These are phyloP conservation scores for maize (Zea mays) DNA, from an alignment of 176 grass and related monocot species.

Conservation along the genomic window Zm-B73-REFERENCE-NAM-5.0 NC_050103.1:113346501-113347000, in stretches of 20 bases:
- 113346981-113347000: background rate
- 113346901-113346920: background rate
- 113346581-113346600: constrained; percentile 40
- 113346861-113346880: background rate
- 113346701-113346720: background rate
- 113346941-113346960: background rate
- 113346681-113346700: background rate
- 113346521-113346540: constrained; percentile 5
- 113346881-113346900: background rate
- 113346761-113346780: background rate
- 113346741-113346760: background rate
- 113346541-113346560: constrained; percentile 48
- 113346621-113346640: background rate
- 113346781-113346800: background rate
- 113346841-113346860: background rate
- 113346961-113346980: background rate
- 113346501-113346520: constrained; percentile 11
- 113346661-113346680: background rate
- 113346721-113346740: background rate
- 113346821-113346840: background rate
- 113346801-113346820: background rate
- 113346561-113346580: constrained; percentile 56
- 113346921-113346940: background rate
- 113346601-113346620: background rate
- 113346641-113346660: background rate